These are phyloP conservation scores for Pseudocercospora macadamiae DNA, from an alignment of 2,329 filamentous ascomycete species.

Conservation along the genomic window DNA sequence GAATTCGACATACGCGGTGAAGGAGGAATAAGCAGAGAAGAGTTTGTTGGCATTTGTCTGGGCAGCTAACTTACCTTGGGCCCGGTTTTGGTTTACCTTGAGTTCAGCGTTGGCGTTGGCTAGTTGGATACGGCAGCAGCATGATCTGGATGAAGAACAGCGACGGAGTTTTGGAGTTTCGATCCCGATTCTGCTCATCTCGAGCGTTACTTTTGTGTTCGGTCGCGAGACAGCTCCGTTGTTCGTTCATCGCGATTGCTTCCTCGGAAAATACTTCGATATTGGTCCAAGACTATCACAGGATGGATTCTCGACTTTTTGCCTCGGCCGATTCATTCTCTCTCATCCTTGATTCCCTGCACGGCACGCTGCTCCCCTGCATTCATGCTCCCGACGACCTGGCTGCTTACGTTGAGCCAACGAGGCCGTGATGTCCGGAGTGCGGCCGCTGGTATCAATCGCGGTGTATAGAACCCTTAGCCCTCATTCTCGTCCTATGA, in stretches of 20 bases:
- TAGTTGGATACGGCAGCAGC: not conserved
- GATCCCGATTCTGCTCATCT: not conserved
- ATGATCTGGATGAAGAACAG: not conserved
- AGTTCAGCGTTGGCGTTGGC: constrained; percentile 13
- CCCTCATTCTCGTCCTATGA: not conserved
- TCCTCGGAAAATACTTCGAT: not conserved
- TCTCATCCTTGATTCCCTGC: not conserved
- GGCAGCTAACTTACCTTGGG: constrained; percentile 32
- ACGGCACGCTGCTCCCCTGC: not conserved
- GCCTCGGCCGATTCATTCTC: not conserved
- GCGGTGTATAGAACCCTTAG: no score
- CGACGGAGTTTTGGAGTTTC: constrained; percentile 3
- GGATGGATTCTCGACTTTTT: not conserved
- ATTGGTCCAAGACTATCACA: not conserved
- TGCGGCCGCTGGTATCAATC: no score
- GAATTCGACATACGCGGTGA: constrained; percentile 96
- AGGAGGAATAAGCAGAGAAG: constrained; percentile 69
- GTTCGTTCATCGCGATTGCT: no score
- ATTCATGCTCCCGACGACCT: not conserved
- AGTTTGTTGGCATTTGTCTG: constrained; percentile 69
- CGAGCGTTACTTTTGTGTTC: not conserved
- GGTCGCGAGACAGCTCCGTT: no score
- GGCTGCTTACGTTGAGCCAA: no score
- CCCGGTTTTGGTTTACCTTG: not conserved
- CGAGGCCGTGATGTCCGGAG: no score